A percentile compares a stretch with the other conserved stretches of the same genome.
These are phyloP conservation scores for Mortierella sp. DNA, from an alignment of 371 early-diverging fungal genomes.

Conservation along the genomic window DNA sequence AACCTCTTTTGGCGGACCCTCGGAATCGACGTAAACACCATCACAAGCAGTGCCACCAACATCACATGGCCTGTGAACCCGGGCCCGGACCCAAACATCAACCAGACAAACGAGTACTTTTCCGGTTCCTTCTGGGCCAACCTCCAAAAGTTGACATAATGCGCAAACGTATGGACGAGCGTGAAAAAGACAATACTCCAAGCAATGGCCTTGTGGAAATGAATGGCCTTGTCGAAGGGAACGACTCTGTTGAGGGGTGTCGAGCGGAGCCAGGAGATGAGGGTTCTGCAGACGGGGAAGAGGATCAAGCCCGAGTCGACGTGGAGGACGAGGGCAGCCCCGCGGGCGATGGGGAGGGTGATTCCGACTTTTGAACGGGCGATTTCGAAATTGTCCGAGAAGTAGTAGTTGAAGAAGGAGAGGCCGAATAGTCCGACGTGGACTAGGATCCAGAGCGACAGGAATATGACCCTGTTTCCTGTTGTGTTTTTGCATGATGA, in stretches of 20 bases:
- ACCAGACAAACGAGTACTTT: slow-evolving; percentile 34
- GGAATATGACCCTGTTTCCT: slow-evolving; percentile 60
- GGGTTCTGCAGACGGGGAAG: slow-evolving; percentile 85
- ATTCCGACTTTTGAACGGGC: slow-evolving; percentile 62
- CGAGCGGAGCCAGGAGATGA: slow-evolving; percentile 77
- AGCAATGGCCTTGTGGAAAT: slow-evolving; percentile 84
- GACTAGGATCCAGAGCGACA: slow-evolving; percentile 63
- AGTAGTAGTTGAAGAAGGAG: slow-evolving; percentile 64
- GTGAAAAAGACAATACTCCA: slow-evolving; percentile 82
- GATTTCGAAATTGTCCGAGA: slow-evolving; percentile 61
- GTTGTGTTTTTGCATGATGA: neutral
- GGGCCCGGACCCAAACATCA: slow-evolving; percentile 74
- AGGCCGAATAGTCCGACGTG: slow-evolving; percentile 63
- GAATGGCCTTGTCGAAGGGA: slow-evolving; percentile 83
- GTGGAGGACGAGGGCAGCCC: slow-evolving; percentile 75
- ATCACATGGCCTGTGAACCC: slow-evolving; percentile 86
- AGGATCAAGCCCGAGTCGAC: slow-evolving; percentile 81
- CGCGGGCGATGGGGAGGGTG: slow-evolving; percentile 65
- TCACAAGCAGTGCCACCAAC: slow-evolving; percentile 74
- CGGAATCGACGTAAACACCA: slow-evolving; percentile 77
- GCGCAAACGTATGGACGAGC: slow-evolving; percentile 74
- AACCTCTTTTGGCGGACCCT: slow-evolving; percentile 73
- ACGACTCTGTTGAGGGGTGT: slow-evolving; percentile 78
- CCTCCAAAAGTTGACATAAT: slow-evolving; percentile 79
- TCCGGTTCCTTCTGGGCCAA: slow-evolving; percentile 39